A percentile compares a stretch with the other conserved stretches of the same genome.
Conservation (phyloP, 106 monocot species). For the Amphibolis antarctica region DNA sequence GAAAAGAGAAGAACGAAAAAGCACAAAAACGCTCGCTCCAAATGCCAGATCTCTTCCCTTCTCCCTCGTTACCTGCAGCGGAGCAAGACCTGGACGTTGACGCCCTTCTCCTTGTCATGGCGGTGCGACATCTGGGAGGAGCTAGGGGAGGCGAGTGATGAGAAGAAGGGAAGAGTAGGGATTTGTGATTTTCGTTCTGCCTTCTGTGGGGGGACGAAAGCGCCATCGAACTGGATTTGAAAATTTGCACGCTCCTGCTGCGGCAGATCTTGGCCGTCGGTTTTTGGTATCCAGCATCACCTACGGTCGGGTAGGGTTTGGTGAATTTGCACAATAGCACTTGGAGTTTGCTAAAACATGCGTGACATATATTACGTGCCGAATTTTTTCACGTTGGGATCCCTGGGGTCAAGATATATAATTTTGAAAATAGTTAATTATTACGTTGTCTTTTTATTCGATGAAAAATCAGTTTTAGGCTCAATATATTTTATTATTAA, state of each 20-base stretch:
- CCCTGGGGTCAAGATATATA: too few relatives aligned
- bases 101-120: constrained; percentile 81
- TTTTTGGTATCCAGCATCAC: too few relatives aligned
- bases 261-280: too few relatives aligned
- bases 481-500: too few relatives aligned
- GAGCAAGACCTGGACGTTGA: constrained; percentile 97
- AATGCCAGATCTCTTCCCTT: not conserved
- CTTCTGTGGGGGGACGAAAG: not conserved
- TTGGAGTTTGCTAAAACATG: too few relatives aligned
- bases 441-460: too few relatives aligned
- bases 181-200: not conserved
- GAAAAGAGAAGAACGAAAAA: not conserved
- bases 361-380: too few relatives aligned
- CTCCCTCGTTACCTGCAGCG: constrained; percentile 69
- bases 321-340: too few relatives aligned
- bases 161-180: not conserved
- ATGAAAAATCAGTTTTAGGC: too few relatives aligned
- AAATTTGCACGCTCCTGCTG: not conserved
- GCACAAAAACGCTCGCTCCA: not conserved
- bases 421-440: too few relatives aligned
- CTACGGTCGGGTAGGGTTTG: too few relatives aligned
- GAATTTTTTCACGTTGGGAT: too few relatives aligned
- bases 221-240: constrained; percentile 3
- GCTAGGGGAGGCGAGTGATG: not conserved
- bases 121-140: constrained; percentile 23